Base-by-base conservation (phyloP, 768 basidiomycete species). In the Kwoniella sp. region DNA sequence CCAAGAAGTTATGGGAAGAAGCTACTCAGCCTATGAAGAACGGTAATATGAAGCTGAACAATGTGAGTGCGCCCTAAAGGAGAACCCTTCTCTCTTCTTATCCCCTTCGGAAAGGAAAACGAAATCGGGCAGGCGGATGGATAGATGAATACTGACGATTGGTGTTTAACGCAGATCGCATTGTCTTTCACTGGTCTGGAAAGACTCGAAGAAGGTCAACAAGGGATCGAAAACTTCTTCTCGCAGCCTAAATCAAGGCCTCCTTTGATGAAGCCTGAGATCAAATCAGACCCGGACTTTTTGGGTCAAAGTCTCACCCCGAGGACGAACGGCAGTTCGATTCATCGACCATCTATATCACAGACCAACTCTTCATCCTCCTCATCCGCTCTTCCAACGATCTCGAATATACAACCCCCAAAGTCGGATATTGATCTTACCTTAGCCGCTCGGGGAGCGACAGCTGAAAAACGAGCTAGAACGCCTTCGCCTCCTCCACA, bases 181-280 rank as follows among this genome's bases (percentile, higher is more conserved):
- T 54, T 79, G 15, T 67, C 75, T 0, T 79, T 79, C 49, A 66
- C 68, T 19, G 73, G 74, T 2, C 61, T 79, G 5, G 78, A 78
- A 52, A 50, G 65, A 37, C 57, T 79, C 19, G 78, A 79, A 64
- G 80, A 82, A 0, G 94, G 94, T 13, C 95, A 97, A 77, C 85
- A 85, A 65, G 88, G 85, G 33, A 95, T 99, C 59, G 90, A 95
- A 77, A 86, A 88, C 0, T 99, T 98, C 80, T 86, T 99, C 62
- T 85, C 83, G 10, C 56, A 79, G 9, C 79, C 68, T n/a, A 64
- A 64, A 53, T 12, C 49, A 25, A 24, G 24, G 12, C 24, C n/a
- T n/a, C n/a, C n/a, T n/a, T n/a, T n/a, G n/a, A 50, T 10, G 5
- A 50, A 24, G 8, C 19, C 15, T 19, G 15, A 50, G 10, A 50